These are phyloP conservation scores for Dalbergia oliveri DNA, from an alignment of 306 rosid species.

Conservation along the genomic window DNA sequence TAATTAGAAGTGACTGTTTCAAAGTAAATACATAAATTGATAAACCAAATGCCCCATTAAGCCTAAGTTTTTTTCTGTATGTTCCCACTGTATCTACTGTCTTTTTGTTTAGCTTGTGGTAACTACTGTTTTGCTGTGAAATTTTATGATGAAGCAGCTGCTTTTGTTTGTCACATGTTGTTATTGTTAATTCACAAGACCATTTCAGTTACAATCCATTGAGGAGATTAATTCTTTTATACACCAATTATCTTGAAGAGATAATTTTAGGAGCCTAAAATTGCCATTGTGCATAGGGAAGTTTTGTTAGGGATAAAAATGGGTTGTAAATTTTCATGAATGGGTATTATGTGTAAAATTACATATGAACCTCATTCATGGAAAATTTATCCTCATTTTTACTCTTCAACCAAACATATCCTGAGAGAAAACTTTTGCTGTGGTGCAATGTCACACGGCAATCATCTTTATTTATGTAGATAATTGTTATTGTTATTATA, in stretches of 20 bases:
- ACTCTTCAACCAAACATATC: too few relatives aligned
- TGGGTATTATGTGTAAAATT: too few relatives aligned
- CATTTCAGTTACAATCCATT: neutral
- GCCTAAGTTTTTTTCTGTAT: neutral
- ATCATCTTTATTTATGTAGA: constrained; percentile 22
- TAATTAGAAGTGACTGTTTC: neutral
- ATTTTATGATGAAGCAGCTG: constrained; percentile 12
- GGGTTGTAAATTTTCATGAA: too few relatives aligned
- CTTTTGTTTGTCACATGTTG: neutral
- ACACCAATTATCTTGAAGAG: constrained; percentile 12
- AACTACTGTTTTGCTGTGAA: constrained; percentile 14
- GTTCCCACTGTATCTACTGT: neutral
- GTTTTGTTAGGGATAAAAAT: neutral
- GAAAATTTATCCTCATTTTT: too few relatives aligned
- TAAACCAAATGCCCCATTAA: neutral
- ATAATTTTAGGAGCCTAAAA: constrained; percentile 5
- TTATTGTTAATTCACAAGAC: neutral
- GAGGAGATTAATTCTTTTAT: constrained; percentile 13
- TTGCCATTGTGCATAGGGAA: neutral
- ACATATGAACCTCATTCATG: too few relatives aligned
- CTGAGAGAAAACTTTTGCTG: constrained; percentile 9
- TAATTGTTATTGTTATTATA: neutral
- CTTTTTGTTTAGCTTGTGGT: neutral
- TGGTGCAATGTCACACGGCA: neutral
- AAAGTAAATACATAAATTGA: neutral